Base-by-base conservation (phyloP, 352 stramenopile species). In the Phytophthora capsici region DNA sequence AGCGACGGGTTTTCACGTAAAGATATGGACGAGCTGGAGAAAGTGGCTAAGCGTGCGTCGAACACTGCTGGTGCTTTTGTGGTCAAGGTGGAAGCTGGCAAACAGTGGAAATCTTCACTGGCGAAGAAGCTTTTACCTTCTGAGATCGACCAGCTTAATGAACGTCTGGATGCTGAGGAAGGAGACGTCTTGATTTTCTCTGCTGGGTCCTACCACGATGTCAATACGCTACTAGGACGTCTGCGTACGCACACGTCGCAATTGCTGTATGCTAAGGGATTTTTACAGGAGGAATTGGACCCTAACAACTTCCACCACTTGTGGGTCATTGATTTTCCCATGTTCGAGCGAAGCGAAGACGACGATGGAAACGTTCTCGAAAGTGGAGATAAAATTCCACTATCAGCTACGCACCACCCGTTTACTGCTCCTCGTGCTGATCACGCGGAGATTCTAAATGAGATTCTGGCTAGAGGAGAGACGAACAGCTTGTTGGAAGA, bases 271-370 rank as follows among this genome's bases (percentile, higher is more conserved):
- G 75, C 71, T 6, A 84, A 86, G 51, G 82, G 85, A 0, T 77
- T 78, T 25, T 61, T 95, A 20, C 77, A 86, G 57, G 41, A 80
- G 4, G 86, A 93, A 56, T 62, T 94, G 14, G 63, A 85, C 22
- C 72, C 84, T 10, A 77, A 73, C 38, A 89, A 91, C 67, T 94
- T 90, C 57, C 61, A 93, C 51, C 82, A 90, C 56, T 62, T 94
- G 36, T 97, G 88, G 88, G 84, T 97, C 26, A 73, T 90, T 36
- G 80, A 96, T 63, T 97, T 97, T 56, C 89, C 89, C 16, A 89
- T 97, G 84, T 96, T 97, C 32, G 86, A 95, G 63, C 74, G 73
- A 13, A 87, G 70, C 52, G 79, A 91, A 25, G 84, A 90, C 49
- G 71, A 80, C 9, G 72, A 78, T 12, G 66, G 45, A n/a, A 67